Evolutionary conservation across 1,139 yeast species (phyloP), one percentile per base, ranked within the genome.

Genomic region (Suhomyces maxii): DNA sequence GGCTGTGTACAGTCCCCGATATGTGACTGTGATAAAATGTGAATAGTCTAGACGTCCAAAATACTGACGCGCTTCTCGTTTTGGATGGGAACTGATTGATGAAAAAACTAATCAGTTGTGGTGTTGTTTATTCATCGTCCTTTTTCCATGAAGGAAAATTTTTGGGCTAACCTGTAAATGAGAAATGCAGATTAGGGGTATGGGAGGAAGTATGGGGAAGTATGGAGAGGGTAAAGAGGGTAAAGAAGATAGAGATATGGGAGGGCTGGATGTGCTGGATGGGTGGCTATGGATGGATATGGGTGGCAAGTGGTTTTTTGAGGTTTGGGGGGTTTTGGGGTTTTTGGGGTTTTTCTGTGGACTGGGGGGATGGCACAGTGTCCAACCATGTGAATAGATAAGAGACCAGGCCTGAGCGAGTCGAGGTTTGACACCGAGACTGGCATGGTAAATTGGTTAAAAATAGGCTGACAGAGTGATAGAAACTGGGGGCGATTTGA

Each of bases 61-160:
- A 32, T 14, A 35, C 12, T 36, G 37, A 45, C 48, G 48, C 48
- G 48, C 42, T 42, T 41, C 37, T 37, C 34, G 42, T 41, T 36
- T 32, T 18, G 23, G 48, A 33, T 45, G 36, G 13, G 25, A 31
- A 33, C 37, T 31, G 48, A 39, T 41, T 40, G 44, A 36, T 41
- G 48, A 41, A 42, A 28, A 45, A 42, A 43, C 42, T 39, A 28
- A 36, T 37, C 38, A 42, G 34, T 36, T 39, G 34, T 32, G 45
- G 14, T 34, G 46, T 42, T 46, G 49, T 42, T 42, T 42, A 37
- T 46, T 36, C 40, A 30, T 46, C 30, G 45, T 40, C 37, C 37
- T 45, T 45, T 36, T 42, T 43, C 39, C 44, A 32, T 30, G 48
- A 40, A 36, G 48, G 40, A 45, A 46, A 46, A 46, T 40, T 46